Evolutionary conservation across 164 flowering plant genomes (phyloP).

Genomic region (Echeveria elegans): DNA sequence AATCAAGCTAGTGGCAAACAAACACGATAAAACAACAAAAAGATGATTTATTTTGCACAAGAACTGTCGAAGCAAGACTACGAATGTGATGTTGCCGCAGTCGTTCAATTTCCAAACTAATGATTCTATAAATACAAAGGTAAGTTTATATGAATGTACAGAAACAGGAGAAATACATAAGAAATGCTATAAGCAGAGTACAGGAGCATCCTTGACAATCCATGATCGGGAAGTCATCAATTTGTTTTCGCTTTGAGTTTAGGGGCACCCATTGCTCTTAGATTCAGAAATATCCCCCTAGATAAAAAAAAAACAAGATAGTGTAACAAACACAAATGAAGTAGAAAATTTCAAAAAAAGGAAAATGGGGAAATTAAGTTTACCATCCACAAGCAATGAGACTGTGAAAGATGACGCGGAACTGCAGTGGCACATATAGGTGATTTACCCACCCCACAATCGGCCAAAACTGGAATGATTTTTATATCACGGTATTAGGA

Average conservation of each 20-base stretch:
- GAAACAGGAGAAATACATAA: neutral
- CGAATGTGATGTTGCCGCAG: too few relatives aligned
- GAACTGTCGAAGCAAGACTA: too few relatives aligned
- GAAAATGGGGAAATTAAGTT: neutral
- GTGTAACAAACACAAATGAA: neutral
- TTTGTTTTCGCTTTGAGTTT: slow-evolving; percentile 20
- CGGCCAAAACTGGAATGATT: slow-evolving; percentile 78
- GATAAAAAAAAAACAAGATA: neutral
- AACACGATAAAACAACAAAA: neutral
- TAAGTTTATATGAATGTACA: neutral
- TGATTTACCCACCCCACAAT: slow-evolving; percentile 79
- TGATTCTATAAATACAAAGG: too few relatives aligned
- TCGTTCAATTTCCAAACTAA: too few relatives aligned
- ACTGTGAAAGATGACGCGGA: slow-evolving; percentile 82
- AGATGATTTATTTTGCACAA: neutral
- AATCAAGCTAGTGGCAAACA: neutral
- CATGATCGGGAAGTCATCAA: neutral
- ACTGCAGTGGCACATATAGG: slow-evolving; percentile 71
- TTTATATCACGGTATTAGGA: neutral
- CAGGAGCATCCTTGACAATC: neutral
- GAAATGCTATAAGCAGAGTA: neutral
- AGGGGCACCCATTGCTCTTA: slow-evolving; percentile 48
- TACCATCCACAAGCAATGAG: slow-evolving; percentile 78
- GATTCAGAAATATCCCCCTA: slow-evolving; percentile 83
- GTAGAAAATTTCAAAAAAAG: neutral